Percentiles rank a stretch among this genome's conserved stretches.
Evolutionary conservation across 2,329 filamentous ascomycete species (phyloP).

Genomic region (Pyrenophora graminea): DNA sequence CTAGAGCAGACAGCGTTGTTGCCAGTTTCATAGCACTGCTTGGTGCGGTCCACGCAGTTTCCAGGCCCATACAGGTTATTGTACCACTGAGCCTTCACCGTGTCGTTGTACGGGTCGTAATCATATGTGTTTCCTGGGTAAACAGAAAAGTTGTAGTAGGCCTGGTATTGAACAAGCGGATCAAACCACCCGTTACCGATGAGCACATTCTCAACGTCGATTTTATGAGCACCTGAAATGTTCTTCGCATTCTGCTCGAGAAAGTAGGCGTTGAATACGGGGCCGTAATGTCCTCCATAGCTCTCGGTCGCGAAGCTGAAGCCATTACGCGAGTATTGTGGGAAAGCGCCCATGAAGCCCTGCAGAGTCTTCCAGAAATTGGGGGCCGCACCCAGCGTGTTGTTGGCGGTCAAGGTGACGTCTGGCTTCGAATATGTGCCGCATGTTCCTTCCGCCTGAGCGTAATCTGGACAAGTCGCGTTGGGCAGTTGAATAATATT

Average conservation of each 20-base stretch:
- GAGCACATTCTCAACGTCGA: slow-evolving; percentile 56
- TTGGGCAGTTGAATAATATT: slow-evolving; percentile 53
- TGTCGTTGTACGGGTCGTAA: slow-evolving; percentile 57
- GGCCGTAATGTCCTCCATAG: slow-evolving; percentile 64
- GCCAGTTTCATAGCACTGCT: slow-evolving; percentile 59
- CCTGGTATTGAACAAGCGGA: slow-evolving; percentile 59
- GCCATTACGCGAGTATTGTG: slow-evolving; percentile 49
- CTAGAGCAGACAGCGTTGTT: slow-evolving; percentile 56
- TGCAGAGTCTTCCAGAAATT: slow-evolving; percentile 66
- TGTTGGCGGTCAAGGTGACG: slow-evolving; percentile 56
- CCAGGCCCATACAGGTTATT: slow-evolving; percentile 64
- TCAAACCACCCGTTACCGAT: slow-evolving; percentile 65
- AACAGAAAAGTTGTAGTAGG: slow-evolving; percentile 63
- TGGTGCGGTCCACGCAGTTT: slow-evolving; percentile 63
- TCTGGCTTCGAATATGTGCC: slow-evolving; percentile 62
- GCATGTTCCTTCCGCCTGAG: slow-evolving; percentile 49
- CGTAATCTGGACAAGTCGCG: slow-evolving; percentile 57
- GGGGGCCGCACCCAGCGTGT: slow-evolving; percentile 58
- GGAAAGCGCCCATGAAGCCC: slow-evolving; percentile 67
- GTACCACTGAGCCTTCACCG: slow-evolving; percentile 57
- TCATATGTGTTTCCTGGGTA: slow-evolving; percentile 63
- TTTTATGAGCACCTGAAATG: slow-evolving; percentile 52
- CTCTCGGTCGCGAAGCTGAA: slow-evolving; percentile 62
- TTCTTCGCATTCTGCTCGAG: slow-evolving; percentile 52
- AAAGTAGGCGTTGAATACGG: slow-evolving; percentile 58